A percentile compares a stretch with the other conserved stretches of the same genome.
Evolutionary conservation across 164 flowering plant genomes (phyloP).

Genomic region (Nelumbo lutea): DNA sequence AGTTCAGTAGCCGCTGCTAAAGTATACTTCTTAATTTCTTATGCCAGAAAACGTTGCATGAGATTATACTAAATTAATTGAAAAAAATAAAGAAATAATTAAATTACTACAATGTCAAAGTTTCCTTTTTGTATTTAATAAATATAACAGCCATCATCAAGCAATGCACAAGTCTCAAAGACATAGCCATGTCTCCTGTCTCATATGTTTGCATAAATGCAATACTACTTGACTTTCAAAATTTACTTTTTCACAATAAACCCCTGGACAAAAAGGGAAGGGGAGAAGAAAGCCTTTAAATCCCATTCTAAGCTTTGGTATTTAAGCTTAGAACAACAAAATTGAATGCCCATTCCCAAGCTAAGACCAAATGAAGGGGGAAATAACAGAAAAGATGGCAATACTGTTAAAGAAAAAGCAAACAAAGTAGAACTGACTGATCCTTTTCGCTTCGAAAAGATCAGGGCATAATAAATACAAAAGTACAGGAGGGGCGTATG

Average conservation of each 20-base stretch:
- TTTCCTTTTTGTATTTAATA: neutral
- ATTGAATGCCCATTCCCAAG: constrained; percentile 31
- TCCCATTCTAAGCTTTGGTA: constrained; percentile 13
- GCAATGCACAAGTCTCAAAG: neutral
- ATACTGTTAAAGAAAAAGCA: constrained; percentile 9
- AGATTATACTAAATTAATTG: neutral
- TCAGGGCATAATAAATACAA: constrained; percentile 22
- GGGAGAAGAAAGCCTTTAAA: constrained; percentile 30
- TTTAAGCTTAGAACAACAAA: constrained; percentile 6
- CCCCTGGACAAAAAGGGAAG: constrained; percentile 24
- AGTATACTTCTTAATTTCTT: too few relatives aligned
- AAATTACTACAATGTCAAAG: neutral
- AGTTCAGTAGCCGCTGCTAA: too few relatives aligned
- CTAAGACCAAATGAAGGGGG: neutral
- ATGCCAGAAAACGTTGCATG: neutral
- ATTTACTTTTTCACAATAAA: constrained; percentile 19
- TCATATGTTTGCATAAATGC: neutral
- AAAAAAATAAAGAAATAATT: neutral
- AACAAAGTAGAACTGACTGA: constrained; percentile 17
- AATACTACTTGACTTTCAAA: neutral
- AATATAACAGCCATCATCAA: neutral
- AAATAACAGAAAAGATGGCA: neutral
- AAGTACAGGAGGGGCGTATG: constrained; percentile 7
- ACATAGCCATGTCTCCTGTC: neutral
- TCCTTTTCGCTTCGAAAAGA: constrained; percentile 22